Evolutionary conservation across 352 stramenopile genomes (phyloP), one percentile per base, ranked within the genome.

Genomic region (Peronospora tabacina): DNA sequence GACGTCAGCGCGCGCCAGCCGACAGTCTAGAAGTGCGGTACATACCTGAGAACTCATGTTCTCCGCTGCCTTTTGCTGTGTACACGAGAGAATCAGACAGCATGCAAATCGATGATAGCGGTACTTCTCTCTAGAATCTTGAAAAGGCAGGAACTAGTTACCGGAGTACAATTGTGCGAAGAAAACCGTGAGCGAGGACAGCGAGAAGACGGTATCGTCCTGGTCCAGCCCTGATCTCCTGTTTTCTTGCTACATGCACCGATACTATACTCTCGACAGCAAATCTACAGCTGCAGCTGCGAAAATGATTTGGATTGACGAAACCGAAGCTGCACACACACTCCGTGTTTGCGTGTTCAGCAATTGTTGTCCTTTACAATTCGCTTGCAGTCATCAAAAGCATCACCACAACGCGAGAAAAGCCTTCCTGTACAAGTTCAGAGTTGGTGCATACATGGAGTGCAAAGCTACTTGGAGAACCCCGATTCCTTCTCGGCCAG

Each of bases 221-320:
- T 60, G 57, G 43, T 60, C 56, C 36, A 33, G 38, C 24, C 7
- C 44, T 20, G 46, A 17, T 32, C 30, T 42, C 20, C 52, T 44
- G 30, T 28, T 22, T 40, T n/a, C 19, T 40, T 7, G 5, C 13
- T 11, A 35, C 47, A 32, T 32, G 28, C 10, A 32, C 26, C 5
- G 26, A 30, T 30, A 30, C 9, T 7, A 10, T 29, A 30, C 28
- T 58, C 52, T 63, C 52, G 20, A 11, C 15, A 11, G 39, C 53
- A 57, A 38, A 62, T 62, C 55, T 32, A 19, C 43, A 46, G 38
- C 49, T 68, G 49, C 54, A 52, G 55, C 36, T 59, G 58, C 35
- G 36, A 44, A 63, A 59, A 49, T 51, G 58, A 63, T 59, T 63
- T 59, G 49, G 43, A 48, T 57, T 33, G 42, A 44, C 54, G 33